Conservation (phyloP, 164 flowering plant species). For the Annona squamosa region DNA sequence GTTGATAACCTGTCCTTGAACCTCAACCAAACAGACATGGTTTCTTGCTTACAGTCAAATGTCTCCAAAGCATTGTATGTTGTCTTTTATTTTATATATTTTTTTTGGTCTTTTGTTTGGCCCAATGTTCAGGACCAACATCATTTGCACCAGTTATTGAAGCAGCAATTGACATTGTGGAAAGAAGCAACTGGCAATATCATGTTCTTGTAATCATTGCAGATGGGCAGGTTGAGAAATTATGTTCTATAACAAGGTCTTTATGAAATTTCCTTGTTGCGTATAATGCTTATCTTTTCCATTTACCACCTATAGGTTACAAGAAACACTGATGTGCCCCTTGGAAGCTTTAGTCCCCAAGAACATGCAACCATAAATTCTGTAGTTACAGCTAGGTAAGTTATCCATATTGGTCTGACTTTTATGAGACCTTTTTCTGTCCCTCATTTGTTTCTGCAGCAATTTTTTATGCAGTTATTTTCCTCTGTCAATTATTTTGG, state of each 20-base stretch:
- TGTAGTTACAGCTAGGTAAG: slow-evolving; percentile 75
- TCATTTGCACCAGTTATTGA: slow-evolving; percentile 82
- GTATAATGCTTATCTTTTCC: background rate
- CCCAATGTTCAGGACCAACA: slow-evolving; percentile 57
- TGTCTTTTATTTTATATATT: background rate
- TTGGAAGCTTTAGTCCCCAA: slow-evolving; percentile 66
- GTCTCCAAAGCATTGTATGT: background rate
- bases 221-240: slow-evolving; percentile 71
- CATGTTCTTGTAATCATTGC: slow-evolving; percentile 91
- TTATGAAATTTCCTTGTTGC: background rate
- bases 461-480: slow-evolving; percentile 36
- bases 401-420: background rate
- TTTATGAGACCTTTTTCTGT: background rate
- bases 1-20: too few species aligned
- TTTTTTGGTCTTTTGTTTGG: background rate
- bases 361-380: slow-evolving; percentile 70
- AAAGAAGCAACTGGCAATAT: slow-evolving; percentile 57
- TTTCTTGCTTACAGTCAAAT: too few species aligned
- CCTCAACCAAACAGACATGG: too few species aligned
- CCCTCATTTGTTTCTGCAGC: background rate
- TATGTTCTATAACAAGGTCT: background rate
- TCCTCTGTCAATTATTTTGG: slow-evolving; percentile 79
- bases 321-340: slow-evolving; percentile 36
- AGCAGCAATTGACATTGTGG: slow-evolving; percentile 78
- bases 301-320: slow-evolving; percentile 42